Base-by-base conservation (phyloP, 805 yeast genomes). In the Danielia reshetovae region DNA sequence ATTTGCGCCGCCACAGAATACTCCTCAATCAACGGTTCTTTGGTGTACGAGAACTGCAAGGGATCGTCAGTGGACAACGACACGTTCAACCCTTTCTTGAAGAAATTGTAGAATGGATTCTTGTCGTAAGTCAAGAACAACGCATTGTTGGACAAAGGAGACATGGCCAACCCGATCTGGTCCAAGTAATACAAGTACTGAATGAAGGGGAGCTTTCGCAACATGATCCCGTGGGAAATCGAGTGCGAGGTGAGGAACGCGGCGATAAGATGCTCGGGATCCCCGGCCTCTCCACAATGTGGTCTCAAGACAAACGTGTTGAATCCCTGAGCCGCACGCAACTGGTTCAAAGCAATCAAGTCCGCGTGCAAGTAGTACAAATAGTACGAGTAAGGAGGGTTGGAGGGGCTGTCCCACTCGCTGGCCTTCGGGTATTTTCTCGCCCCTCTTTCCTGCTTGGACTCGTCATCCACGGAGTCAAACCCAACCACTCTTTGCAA, bases 241-340 rank as follows among this genome's bases (percentile, higher is more conserved):
- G 95, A 86, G 53, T 90, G 94, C 1, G 97, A 80, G 1, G 93
- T 77, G 51, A 93, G 62, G 52, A 84, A 93, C 1, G 98, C 89
- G 32, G 89, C 75, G 29, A 89, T 85, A 54, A 94, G 70, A 66
- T 93, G 98, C 54, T 93, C 97, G 1, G 97, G 97, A 55, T 93
- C 98, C 40, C 99, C 99, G n/a, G 98, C 99, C 62, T 93, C 99
- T 44, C 99, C 99, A 49, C 96, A 86, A 60, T 93, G 99, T 3
- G 99, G 99, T 52, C 98, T 76, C 50, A 93, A 67, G n/a, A 87
- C 94, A 61, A 93, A 81, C 0, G 97, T 89, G 57, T 85, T 89
- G 61, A 77, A 84, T 0, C 85, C 83, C 38, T 89, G 73, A 38
- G 67, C 71, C 22, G 70, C 64, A 62, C 99, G 77, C 78, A 90